Conservation (phyloP, 2,329 filamentous ascomycete species). For the Berkeleyomyces rouxiae region DNA sequence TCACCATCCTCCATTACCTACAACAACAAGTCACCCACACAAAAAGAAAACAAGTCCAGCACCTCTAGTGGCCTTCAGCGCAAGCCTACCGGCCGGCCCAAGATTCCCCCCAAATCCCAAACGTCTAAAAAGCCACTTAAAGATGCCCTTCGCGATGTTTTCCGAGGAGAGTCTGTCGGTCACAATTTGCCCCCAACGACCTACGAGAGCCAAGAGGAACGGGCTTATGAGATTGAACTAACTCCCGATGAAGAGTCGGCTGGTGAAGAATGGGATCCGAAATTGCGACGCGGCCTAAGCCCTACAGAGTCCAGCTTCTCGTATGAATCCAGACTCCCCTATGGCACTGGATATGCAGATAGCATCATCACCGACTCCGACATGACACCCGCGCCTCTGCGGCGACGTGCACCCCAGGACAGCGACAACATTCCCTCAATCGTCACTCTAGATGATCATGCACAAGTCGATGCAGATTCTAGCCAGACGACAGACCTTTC, state of each 20-base stretch:
- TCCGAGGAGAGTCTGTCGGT: constrained; percentile 41
- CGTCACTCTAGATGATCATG: constrained; percentile 37
- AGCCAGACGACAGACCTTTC: constrained; percentile 26
- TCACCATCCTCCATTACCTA: constrained; percentile 14
- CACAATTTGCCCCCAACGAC: constrained; percentile 29
- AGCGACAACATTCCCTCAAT: constrained; percentile 42
- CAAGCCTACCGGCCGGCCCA: constrained; percentile 36
- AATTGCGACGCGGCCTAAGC: background rate
- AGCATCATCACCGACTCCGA: constrained; percentile 13
- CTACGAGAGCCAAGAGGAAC: constrained; percentile 33
- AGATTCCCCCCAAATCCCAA: constrained; percentile 17
- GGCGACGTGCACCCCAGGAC: constrained; percentile 31
- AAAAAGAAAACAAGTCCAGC: constrained; percentile 18
- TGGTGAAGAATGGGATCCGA: constrained; percentile 17
- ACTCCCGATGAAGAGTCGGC: constrained; percentile 17
- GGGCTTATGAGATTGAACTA: constrained; percentile 17
- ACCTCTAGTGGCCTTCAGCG: constrained; percentile 32
- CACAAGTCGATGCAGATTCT: constrained; percentile 31
- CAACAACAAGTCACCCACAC: constrained; percentile 15
- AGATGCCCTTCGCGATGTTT: constrained; percentile 43
- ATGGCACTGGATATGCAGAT: constrained; percentile 2
- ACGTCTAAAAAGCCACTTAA: constrained; percentile 33
- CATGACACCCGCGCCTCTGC: constrained; percentile 18
- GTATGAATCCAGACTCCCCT: background rate
- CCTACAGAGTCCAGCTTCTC: constrained; percentile 9